Conservation (phyloP, 192 early-diverging fungal genomes). For the Entophlyctis luteolus region DNA sequence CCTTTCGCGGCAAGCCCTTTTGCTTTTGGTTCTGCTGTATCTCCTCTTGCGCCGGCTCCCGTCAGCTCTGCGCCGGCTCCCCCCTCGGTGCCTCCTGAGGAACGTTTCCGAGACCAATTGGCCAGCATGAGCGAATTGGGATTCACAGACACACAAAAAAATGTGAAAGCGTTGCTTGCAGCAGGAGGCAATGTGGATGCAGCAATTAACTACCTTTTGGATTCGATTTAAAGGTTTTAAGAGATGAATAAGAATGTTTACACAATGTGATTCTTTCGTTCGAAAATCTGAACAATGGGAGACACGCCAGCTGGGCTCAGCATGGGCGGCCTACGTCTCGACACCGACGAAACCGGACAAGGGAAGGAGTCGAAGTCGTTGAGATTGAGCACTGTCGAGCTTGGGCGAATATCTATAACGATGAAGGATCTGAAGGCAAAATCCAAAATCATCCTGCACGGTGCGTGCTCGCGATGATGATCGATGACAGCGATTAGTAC, state of each 20-base stretch:
- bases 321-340: too few species aligned
- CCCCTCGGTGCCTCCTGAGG: slow-evolving; percentile 71
- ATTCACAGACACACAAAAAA: slow-evolving; percentile 71
- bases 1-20: slow-evolving; percentile 12
- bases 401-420: background rate
- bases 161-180: slow-evolving; percentile 71
- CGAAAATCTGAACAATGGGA: too few species aligned
- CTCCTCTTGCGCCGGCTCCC: slow-evolving; percentile 6
- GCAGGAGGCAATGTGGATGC: slow-evolving; percentile 77
- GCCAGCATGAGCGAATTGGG: slow-evolving; percentile 79
- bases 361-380: too few species aligned
- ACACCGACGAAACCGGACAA: too few species aligned
- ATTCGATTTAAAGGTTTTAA: too few species aligned
- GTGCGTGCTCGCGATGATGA: too few species aligned
- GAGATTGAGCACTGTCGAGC: too few species aligned
- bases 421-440: background rate
- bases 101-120: slow-evolving; percentile 63
- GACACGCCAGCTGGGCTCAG: too few species aligned
- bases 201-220: slow-evolving; percentile 70
- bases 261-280: too few species aligned
- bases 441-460: background rate
- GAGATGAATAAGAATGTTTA: too few species aligned
- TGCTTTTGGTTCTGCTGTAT: background rate
- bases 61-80: slow-evolving; percentile 32
- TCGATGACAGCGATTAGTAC: too few species aligned